Conservation (phyloP, 1,284 basidiomycete genomes). For the Trichosporon ovoides region DNA sequence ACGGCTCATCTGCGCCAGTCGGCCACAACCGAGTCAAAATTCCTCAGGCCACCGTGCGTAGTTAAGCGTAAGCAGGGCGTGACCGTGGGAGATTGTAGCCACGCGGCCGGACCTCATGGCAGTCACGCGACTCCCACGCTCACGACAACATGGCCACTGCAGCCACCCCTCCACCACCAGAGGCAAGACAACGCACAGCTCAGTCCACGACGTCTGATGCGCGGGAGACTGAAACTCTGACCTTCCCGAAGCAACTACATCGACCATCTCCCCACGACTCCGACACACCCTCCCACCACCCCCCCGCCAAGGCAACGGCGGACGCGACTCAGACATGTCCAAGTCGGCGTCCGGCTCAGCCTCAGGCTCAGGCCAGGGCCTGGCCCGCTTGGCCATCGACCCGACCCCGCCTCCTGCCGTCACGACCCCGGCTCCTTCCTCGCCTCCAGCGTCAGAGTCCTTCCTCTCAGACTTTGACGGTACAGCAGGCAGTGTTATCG, state of each 20-base stretch:
- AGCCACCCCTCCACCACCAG: neutral
- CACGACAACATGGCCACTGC: neutral
- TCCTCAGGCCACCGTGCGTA: neutral
- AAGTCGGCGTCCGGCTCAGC: constrained; percentile 18
- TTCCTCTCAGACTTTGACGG: constrained; percentile 45
- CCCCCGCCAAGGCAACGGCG: constrained; percentile 1
- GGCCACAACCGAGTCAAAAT: constrained; percentile 3
- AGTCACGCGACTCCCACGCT: neutral
- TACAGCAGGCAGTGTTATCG: constrained; percentile 38
- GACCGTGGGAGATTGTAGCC: neutral
- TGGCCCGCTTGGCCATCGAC: neutral
- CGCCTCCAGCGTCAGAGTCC: constrained; percentile 43
- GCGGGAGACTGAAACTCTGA: too few species aligned
- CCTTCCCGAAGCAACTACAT: too few species aligned
- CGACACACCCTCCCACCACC: neutral
- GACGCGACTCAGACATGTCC: constrained; percentile 24
- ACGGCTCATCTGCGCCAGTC: neutral
- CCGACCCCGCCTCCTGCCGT: constrained; percentile 12
- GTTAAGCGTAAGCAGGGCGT: too few species aligned
- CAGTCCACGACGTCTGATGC: too few species aligned
- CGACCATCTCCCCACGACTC: too few species aligned
- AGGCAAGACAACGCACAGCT: neutral
- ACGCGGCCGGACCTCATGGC: neutral
- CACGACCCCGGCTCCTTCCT: constrained; percentile 32
- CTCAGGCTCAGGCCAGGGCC: too few species aligned